phyloP scores from a whole-genome alignment of 192 early-diverging fungal species.

The Dissophora globulifera region DNA sequence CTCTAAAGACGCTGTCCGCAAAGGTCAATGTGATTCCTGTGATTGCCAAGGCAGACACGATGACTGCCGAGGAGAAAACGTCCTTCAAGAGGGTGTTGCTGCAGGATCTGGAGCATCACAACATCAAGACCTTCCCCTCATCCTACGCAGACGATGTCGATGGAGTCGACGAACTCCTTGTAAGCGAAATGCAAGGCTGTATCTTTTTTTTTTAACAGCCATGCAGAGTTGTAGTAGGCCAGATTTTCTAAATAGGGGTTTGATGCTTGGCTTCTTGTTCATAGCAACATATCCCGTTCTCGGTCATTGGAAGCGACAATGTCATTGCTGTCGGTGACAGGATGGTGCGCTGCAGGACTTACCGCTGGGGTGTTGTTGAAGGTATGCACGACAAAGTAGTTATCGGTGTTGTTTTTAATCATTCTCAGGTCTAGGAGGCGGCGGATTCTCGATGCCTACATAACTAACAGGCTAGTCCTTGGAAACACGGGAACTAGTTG shows the following conservation, averaged over 20 bases:
- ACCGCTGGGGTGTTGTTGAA: conserved; percentile 85
- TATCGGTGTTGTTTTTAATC: too few relatives aligned
- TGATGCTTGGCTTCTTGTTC: too few relatives aligned
- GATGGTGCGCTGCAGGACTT: conserved; percentile 74
- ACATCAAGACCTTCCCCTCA: conserved; percentile 78
- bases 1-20: conserved; percentile 73
- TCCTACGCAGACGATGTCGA: conserved; percentile 79
- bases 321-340: conserved; percentile 67
- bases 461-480: too few relatives aligned
- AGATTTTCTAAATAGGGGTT: too few relatives aligned
- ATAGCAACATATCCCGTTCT: conserved; percentile 80
- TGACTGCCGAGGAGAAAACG: conserved; percentile 71
- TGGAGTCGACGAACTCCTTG: conserved; percentile 68
- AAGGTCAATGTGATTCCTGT: conserved; percentile 88
- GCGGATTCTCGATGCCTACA: too few relatives aligned
- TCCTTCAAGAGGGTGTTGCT: conserved; percentile 75
- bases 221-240: too few relatives aligned
- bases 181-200: too few relatives aligned
- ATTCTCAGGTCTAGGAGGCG: too few relatives aligned
- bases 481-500: too few relatives aligned
- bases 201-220: too few relatives aligned
- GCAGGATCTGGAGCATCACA: conserved; percentile 70
- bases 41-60: conserved; percentile 84
- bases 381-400: conserved; percentile 54
- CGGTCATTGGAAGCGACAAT: conserved; percentile 84